These are phyloP conservation scores for Vigna hirtella DNA, from an alignment of 306 rosid species.

Conservation along the genomic window DNA sequence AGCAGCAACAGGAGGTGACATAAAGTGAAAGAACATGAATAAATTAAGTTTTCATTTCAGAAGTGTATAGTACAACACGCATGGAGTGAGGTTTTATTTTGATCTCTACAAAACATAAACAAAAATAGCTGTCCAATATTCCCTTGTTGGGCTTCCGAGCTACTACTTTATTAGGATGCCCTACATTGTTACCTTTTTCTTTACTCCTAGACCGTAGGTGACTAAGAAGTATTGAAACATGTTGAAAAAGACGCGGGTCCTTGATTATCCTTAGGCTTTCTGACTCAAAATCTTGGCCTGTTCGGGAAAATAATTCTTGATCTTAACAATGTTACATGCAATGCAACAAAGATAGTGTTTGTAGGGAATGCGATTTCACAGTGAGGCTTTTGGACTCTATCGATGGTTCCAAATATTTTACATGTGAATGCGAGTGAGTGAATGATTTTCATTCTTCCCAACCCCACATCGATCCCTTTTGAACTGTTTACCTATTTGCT, in stretches of 20 bases:
- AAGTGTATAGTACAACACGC: conserved; percentile 18
- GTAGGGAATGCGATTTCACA: conserved; percentile 30
- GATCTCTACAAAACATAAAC: conserved; percentile 30
- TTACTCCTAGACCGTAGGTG: conserved; percentile 45
- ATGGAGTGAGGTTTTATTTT: conserved; percentile 28
- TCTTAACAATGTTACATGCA: conserved; percentile 41
- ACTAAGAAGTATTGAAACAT: conserved; percentile 44
- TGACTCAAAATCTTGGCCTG: conserved; percentile 29
- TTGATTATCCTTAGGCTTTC: conserved; percentile 24
- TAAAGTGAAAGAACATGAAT: conserved; percentile 6
- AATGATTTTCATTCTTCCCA: conserved; percentile 24
- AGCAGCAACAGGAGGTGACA: conserved; percentile 35
- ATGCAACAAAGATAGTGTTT: conserved; percentile 28
- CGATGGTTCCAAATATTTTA: conserved; percentile 21
- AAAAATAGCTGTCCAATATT: conserved; percentile 51
- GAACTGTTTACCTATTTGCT: neutral
- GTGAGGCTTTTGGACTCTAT: conserved; percentile 19
- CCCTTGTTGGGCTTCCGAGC: conserved; percentile 39
- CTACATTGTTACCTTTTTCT: conserved; percentile 50
- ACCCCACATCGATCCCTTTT: neutral
- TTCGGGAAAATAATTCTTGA: conserved; percentile 15
- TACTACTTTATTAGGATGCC: conserved; percentile 52
- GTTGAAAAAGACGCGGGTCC: conserved; percentile 38
- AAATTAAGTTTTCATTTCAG: conserved; percentile 27
- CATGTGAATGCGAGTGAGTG: conserved; percentile 8